Conservation (phyloP, 768 basidiomycete genomes). For the Termitomyces sp. region DNA sequence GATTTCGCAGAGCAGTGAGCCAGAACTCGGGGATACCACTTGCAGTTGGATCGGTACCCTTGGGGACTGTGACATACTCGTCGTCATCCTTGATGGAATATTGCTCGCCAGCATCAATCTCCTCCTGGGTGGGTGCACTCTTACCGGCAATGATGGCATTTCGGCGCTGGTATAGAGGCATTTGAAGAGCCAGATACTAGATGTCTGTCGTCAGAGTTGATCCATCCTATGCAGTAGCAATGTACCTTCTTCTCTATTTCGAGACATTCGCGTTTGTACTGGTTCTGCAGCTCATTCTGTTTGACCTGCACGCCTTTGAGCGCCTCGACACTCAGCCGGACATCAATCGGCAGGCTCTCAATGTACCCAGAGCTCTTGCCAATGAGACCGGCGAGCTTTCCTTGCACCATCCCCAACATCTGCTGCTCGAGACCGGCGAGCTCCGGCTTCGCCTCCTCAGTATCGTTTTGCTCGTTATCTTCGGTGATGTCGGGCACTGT, state of each 20-base stretch:
- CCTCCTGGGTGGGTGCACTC: constrained; percentile 67
- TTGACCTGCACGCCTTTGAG: constrained; percentile 92
- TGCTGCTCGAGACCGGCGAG: constrained; percentile 47
- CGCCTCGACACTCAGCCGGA: constrained; percentile 83
- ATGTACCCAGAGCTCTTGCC: constrained; percentile 95
- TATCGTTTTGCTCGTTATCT: constrained; percentile 64
- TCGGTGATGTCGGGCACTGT: constrained; percentile 86
- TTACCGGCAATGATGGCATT: constrained; percentile 77
- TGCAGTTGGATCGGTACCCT: constrained; percentile 37
- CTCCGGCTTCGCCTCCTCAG: constrained; percentile 36
- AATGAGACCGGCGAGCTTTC: constrained; percentile 76
- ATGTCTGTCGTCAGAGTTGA: not conserved
- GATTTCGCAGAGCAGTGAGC: constrained; percentile 94
- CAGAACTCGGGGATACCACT: constrained; percentile 90
- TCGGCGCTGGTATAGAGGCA: constrained; percentile 85
- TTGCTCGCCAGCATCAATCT: constrained; percentile 76
- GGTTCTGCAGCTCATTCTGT: constrained; percentile 85
- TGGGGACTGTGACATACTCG: constrained; percentile 57
- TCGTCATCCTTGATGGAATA: constrained; percentile 72
- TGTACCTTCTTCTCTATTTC: constrained; percentile 93
- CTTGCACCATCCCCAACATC: constrained; percentile 84
- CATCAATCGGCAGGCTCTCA: constrained; percentile 75
- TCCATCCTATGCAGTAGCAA: not conserved
- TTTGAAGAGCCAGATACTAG: constrained; percentile 71
- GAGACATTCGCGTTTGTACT: constrained; percentile 93